Base-by-base conservation (phyloP, 2,329 filamentous ascomycete genomes). In the Colletotrichum sp. region DNA sequence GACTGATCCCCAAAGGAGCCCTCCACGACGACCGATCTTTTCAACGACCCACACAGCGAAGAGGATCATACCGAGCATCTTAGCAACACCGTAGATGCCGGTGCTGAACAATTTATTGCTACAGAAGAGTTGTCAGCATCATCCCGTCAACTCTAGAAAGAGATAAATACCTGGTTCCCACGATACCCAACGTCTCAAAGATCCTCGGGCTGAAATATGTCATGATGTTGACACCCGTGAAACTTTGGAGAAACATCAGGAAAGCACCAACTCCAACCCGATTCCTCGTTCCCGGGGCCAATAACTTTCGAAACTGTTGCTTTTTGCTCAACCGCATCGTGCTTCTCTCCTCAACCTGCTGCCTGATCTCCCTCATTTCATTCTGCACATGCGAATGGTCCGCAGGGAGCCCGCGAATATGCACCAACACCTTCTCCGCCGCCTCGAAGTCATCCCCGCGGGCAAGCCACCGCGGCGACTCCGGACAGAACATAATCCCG, bases 151-250 rank as follows among this genome's bases (percentile, higher is more conserved):
- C 12, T 21, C 43, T 12, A 48, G 12, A 48, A 52, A 52, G 12
- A 21, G n/a, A 24, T 8, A 21, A 52, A 21, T 52, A 52, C 43
- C 43, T 79, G 6, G 81, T 84, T 2, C 83, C 82, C 0, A 79
- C 65, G 26, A 84, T 81, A 2, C 83, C 85, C 10, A 85, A 82
- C 12, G 81, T 84, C 77, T 82, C 81, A 67, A 86, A 83, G 28
- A 86, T 82, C 6, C 80, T 81, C 24, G 36, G 24, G 18, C 30
- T 66, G 52, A 32, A 68, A 15, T 38, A 68, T 28, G 87, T 90
- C 71, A 93, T 92, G 26, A 92, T 90, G 79, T 92, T 89, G 74
- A 89, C 88, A 32, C 90, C 81, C 0, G 81, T 82, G 43, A 82
- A 80, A 48, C 80, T 81, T 77, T 84, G 81, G 0, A 68, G 48